These are phyloP conservation scores for Leccinum fuscescens DNA, from an alignment of 1,284 basidiomycete species.

Conservation along the genomic window DNA sequence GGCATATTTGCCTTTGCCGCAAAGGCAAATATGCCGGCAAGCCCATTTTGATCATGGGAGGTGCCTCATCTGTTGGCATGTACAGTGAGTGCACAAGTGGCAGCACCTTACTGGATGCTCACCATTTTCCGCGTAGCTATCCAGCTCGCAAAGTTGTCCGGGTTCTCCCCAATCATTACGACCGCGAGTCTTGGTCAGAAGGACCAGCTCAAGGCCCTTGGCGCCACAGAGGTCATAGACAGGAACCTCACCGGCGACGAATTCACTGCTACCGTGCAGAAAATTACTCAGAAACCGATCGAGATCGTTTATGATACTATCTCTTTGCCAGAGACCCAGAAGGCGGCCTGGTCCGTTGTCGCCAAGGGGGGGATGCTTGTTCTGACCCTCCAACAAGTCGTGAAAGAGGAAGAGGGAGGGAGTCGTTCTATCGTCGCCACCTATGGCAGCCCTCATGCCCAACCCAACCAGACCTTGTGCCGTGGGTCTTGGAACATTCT, in stretches of 20 bases:
- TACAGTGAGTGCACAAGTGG: constrained; percentile 31
- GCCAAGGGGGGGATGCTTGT: constrained; percentile 28
- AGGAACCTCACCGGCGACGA: constrained; percentile 32
- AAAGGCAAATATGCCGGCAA: constrained; percentile 36
- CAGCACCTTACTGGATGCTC: neutral
- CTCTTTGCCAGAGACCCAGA: constrained; percentile 31
- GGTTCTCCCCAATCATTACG: constrained; percentile 53
- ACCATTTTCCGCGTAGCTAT: constrained; percentile 33
- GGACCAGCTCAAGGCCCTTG: constrained; percentile 45
- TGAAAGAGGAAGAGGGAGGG: constrained; percentile 25
- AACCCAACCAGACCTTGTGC: constrained; percentile 24
- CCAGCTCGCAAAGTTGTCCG: constrained; percentile 52
- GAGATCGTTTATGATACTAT: constrained; percentile 43
- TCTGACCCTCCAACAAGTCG: constrained; percentile 21
- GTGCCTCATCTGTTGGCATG: constrained; percentile 44
- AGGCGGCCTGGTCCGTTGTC: constrained; percentile 27
- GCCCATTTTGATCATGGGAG: constrained; percentile 44
- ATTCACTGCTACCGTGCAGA: constrained; percentile 31
- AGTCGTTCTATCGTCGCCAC: constrained; percentile 27
- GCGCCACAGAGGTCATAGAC: constrained; percentile 55
- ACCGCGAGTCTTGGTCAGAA: constrained; percentile 48
- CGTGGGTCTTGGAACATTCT: constrained; percentile 29
- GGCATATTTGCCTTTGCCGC: too few relatives aligned
- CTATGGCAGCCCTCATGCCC: constrained; percentile 25
- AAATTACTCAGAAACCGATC: constrained; percentile 33